Evolutionary conservation across 805 yeast species (phyloP), one percentile per base, ranked within the genome.

Genomic region (Candida ficus): DNA sequence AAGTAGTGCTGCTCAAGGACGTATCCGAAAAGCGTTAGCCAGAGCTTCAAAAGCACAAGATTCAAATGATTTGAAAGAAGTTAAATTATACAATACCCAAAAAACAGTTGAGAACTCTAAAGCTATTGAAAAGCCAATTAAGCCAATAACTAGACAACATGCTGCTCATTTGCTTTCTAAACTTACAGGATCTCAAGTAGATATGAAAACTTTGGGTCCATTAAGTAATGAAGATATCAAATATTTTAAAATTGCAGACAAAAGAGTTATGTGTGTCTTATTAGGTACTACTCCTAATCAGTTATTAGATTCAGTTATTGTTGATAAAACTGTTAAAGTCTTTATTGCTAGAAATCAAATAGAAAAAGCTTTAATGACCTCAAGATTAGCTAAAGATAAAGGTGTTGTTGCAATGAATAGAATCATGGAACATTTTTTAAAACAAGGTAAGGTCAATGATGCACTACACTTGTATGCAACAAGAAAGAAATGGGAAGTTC

Each of bases 401-500:
- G 86, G 84, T 8, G 48, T 67, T 0, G 84, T 78, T 25, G 84
- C 77, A 1, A 72, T 78, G 76, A 84, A 85, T 47, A 67, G 72
- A n/a, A 66, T 84, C 0, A 56, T 78, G 52, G 68, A 72, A 44
- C 70, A 76, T 64, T 63, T 70, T 31, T 58, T 80, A 4, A 56
- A 57, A 7, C 52, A 53, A 1, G 50, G 63, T 8, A 67, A 71
- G 3, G 68, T 70, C 18, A 68, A 70, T 33, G 67, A 65, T 7
- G 83, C 83, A 0, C 41, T 80, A 20, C 73, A 73, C 30, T 48
- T 75, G 16, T 69, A 70, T 44, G 68, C 70, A 37, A 70, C 73
- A 61, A 64, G 86, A 37, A 79, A 77, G 49, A 82, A 80, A 54
- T 74, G 85, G 79, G 74, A 73, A 1, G 68, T 78, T 11, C 70